Base-by-base conservation (phyloP, 2,329 filamentous ascomycete genomes). In the Saccharata proteae region DNA sequence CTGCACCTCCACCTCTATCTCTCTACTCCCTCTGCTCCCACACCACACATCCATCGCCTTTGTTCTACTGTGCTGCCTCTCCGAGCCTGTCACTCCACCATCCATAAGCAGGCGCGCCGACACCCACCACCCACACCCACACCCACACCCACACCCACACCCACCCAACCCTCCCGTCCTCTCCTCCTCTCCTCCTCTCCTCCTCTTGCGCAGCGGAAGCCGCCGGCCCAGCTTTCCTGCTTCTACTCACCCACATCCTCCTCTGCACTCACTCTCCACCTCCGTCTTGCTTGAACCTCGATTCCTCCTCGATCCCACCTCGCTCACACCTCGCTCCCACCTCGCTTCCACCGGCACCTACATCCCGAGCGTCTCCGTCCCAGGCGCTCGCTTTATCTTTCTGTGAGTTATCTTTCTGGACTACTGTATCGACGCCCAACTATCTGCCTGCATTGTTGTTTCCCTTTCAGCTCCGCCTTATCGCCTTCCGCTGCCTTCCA, bases 181-280 rank as follows among this genome's bases (percentile, higher is more conserved):
- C n/a, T n/a, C n/a, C n/a, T n/a, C n/a, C n/a, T n/a, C n/a, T n/a
- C n/a, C n/a, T n/a, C n/a, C n/a, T n/a, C n/a, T n/a, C n/a, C n/a
- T n/a, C n/a, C n/a, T n/a, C n/a, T n/a, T n/a, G n/a, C n/a, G n/a
- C n/a, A n/a, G n/a, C n/a, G n/a, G 30, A 24, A 32, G 27, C 30
- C 6, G n/a, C 30, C 30, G 30, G 30, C 30, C 22, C 27, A 22
- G 29, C 30, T 26, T 26, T 32, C 30, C 30, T 32, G 17, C 30
- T 26, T 16, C 23, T 14, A 5, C 22, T 7, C 17, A n/a, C n/a
- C n/a, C n/a, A n/a, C n/a, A n/a, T n/a, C n/a, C n/a, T n/a, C n/a
- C n/a, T n/a, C n/a, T n/a, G n/a, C n/a, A n/a, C n/a, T n/a, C n/a
- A n/a, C n/a, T n/a, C n/a, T n/a, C n/a, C n/a, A n/a, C n/a, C n/a